These are phyloP conservation scores for Nicotiana obtusifolia DNA, from an alignment of 257 asterid species.

Conservation along the genomic window DNA sequence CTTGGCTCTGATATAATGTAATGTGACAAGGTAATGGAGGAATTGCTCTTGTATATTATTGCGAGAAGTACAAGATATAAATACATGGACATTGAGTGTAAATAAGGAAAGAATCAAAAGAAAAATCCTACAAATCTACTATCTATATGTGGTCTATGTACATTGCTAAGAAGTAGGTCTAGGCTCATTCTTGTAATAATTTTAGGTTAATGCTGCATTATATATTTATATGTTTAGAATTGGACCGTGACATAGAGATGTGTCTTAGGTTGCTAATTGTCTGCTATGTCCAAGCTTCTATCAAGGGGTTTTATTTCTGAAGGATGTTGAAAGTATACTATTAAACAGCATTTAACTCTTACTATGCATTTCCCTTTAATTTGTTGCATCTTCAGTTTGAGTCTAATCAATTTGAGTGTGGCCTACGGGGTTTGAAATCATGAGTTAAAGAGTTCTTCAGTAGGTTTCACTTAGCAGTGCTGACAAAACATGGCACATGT, in stretches of 20 bases:
- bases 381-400: background rate
- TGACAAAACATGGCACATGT: background rate
- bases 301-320: background rate
- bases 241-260: background rate
- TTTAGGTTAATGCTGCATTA: background rate
- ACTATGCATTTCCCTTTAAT: background rate
- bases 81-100: too few species aligned
- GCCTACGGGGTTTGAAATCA: background rate
- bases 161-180: too few species aligned
- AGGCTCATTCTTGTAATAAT: too few species aligned
- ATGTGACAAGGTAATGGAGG: too few species aligned
- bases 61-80: too few species aligned
- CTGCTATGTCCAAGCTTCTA: background rate
- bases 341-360: background rate
- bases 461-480: background rate
- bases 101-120: too few species aligned
- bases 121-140: too few species aligned
- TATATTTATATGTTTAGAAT: background rate
- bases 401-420: background rate
- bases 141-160: too few species aligned
- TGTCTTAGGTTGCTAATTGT: background rate
- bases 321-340: background rate
- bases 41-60: too few species aligned
- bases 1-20: too few species aligned
- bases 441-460: background rate